These are phyloP conservation scores for Starmera amethionina DNA, from an alignment of 805 yeast genomes.

Conservation along the genomic window DNA sequence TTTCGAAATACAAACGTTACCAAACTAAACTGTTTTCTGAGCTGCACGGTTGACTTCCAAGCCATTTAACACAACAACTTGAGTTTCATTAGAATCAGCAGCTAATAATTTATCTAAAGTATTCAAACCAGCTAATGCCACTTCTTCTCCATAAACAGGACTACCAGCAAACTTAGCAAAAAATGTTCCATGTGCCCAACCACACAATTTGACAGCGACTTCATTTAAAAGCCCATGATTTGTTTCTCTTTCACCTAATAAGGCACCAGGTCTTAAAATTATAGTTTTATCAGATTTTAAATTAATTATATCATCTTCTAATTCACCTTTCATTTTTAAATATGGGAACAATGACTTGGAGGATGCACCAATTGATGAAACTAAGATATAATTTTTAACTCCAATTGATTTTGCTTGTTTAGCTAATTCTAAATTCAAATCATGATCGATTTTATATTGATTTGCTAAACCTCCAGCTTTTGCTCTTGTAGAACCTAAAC, in stretches of 20 bases:
- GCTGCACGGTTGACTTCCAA: slow-evolving; percentile 15
- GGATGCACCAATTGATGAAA: slow-evolving; percentile 60
- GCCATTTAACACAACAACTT: slow-evolving; percentile 21
- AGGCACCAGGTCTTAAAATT: slow-evolving; percentile 68
- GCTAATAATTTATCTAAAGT: slow-evolving; percentile 16
- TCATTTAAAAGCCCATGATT: slow-evolving; percentile 29
- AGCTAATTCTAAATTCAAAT: slow-evolving; percentile 58
- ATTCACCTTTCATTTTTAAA: slow-evolving; percentile 58
- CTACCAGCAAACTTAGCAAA: slow-evolving; percentile 21
- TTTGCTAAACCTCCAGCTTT: slow-evolving; percentile 65
- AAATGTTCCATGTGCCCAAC: slow-evolving; percentile 22
- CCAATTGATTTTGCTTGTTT: slow-evolving; percentile 66
- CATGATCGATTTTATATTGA: slow-evolving; percentile 67
- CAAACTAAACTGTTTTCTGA: background rate
- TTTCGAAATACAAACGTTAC: too few species aligned
- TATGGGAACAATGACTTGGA: slow-evolving; percentile 51
- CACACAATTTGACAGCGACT: slow-evolving; percentile 23
- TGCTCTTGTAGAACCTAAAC: slow-evolving; percentile 68
- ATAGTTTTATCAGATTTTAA: slow-evolving; percentile 63
- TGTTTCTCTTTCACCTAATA: slow-evolving; percentile 52
- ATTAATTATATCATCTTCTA: slow-evolving; percentile 56
- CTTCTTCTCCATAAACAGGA: slow-evolving; percentile 58
- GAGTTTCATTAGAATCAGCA: slow-evolving; percentile 7
- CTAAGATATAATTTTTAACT: slow-evolving; percentile 53
- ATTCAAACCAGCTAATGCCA: slow-evolving; percentile 46